Percentiles rank a stretch among this genome's conserved stretches.
phyloP scores from a whole-genome alignment of 163 green algal species.

The Scenedesmus sp. region DNA sequence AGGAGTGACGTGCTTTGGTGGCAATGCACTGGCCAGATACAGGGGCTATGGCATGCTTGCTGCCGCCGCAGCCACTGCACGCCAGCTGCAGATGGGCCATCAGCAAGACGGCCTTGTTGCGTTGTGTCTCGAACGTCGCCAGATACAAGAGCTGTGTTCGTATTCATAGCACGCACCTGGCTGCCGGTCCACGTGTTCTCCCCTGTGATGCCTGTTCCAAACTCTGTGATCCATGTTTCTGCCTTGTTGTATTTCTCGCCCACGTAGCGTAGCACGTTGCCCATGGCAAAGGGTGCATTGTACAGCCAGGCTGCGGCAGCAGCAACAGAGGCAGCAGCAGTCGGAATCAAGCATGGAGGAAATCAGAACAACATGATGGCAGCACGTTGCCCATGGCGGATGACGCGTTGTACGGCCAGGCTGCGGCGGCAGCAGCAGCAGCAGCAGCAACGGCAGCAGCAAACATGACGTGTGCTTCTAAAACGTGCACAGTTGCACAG shows the following conservation, averaged over 20 bases:
- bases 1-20: no score
- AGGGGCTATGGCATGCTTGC: no score
- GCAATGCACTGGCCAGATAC: no score
- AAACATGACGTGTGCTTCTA: no score
- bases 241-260: constrained; percentile 20
- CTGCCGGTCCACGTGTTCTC: constrained; percentile 5
- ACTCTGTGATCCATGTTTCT: constrained; percentile 45
- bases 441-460: no score
- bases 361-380: background rate
- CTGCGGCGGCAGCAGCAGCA: background rate
- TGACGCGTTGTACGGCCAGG: background rate
- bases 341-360: no score
- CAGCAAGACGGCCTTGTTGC: no score
- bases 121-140: no score
- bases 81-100: no score
- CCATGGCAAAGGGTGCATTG: constrained; percentile 13
- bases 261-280: constrained; percentile 29
- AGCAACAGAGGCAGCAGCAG: no score
- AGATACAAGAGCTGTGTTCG: background rate
- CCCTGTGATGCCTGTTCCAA: constrained; percentile 36
- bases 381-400: background rate
- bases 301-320: constrained; percentile 20
- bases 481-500: no score
- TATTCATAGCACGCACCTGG: background rate
- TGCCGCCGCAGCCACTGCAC: no score